Base-by-base conservation (phyloP, 257 asterid genomes). In the Ballota nigra region DNA sequence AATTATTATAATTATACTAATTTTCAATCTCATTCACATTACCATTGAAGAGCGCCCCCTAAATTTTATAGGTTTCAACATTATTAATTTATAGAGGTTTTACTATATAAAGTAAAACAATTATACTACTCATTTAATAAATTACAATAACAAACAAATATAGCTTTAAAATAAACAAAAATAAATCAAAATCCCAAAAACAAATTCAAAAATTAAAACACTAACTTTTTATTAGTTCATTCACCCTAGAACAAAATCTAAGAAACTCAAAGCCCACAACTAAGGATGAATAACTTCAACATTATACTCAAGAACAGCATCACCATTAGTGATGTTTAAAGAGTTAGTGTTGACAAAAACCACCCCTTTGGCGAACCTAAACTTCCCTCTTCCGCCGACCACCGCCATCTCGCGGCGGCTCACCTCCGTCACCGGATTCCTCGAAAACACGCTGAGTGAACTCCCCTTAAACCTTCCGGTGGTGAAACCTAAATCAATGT, bases 361-460 rank as follows among this genome's bases (percentile, higher is more conserved):
- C 51, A 73, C 69, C 71, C 89, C 89, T 28, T 41, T 19, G 2
- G 86, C 88, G 49, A n/a, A 2, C 81, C 86, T 70, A 65, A 81
- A 83, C 71, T 3, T 64, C 70, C 88, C 86, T 13, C 84, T 76
- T 15, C 89, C 86, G 2, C 88, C 87, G 4, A 84, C 86, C 63
- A 84, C 82, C 56, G 84, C 88, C 78, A 84, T 4, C 63, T 84
- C 86, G 0, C 88, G 80, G 34, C 8, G 58, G 24, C 4, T 68
- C n/a, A 18, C 52, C 81, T 84, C 89, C 73, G 73, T 77, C 11
- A 84, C 40, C 70, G 86, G 89, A 41, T 79, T 84, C 82, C 89
- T 82, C 68, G 89, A 84, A 6, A 84, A 69, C 69, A 79, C 82
- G 58, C 86, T 81, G 1, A 84, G 10, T 12, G 86, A 81, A n/a